Base-by-base conservation (phyloP, 257 asterid genomes). In the Solanum chiquidenum region DNA sequence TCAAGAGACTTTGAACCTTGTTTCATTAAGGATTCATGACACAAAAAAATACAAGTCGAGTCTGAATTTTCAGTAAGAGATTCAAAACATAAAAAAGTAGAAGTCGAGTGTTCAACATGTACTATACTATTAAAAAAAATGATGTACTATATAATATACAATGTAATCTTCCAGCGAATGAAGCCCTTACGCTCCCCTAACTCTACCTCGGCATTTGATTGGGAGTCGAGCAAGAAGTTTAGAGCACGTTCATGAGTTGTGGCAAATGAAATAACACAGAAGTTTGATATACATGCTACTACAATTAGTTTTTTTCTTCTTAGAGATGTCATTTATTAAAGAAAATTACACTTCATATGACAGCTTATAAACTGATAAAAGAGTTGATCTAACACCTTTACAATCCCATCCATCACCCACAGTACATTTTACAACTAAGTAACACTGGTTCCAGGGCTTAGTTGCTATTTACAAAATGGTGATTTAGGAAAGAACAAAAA, bases 401-500 rank as follows among this genome's bases (percentile, higher is more conserved):
- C 91, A 88, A 37, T 79, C 84, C 90, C 86, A 82, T 74, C n/a
- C 76, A 87, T 40, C 85, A 83, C 42, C 80, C 84, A 86, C 84
- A 71, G 33, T 37, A 75, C 85, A 88, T 86, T 58, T 25, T 88
- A 88, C 91, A 90, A 89, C 92, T 62, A 90, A 91, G 93, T 89
- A 86, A 72, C 86, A 35, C 86, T 75, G 88, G 80, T 87, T 90
- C 90, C 92, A 92, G 88, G 89, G 83, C 91, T 89, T 94, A 87
- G 91, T 87, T 89, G 93, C 64, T 68, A 87, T 83, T 62, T 85
- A 64, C 52, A 83, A 68, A 74, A 86, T 86, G 91, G 91, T 84
- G 90, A 84, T 34, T 73, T 62, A 62, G 90, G 87, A 46, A 72
- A 88, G 89, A 91, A 86, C 87, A 92, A 91, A 94, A 94, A 93